Evolutionary conservation across 306 rosid genomes (phyloP).

Genomic region (Glycine soja): DNA sequence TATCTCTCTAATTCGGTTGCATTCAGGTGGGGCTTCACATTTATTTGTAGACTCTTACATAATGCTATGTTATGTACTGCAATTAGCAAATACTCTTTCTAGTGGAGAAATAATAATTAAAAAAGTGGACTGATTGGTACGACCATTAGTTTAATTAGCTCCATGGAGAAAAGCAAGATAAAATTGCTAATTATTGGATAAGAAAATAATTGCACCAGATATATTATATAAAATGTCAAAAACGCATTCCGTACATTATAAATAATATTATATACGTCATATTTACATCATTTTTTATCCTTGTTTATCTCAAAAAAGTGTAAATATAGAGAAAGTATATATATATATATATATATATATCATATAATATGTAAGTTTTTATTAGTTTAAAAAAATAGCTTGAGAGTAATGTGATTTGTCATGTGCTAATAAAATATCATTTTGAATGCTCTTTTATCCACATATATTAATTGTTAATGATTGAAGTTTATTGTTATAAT

Average conservation of each 20-base stretch:
- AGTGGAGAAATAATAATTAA: constrained; percentile 33
- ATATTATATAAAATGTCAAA: background rate
- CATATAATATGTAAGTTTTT: no score
- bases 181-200: constrained; percentile 47
- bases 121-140: constrained; percentile 24
- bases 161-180: background rate
- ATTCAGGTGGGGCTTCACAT: constrained; percentile 26
- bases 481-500: no score
- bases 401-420: background rate
- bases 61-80: constrained; percentile 3
- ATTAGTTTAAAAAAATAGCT: background rate
- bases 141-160: constrained; percentile 23
- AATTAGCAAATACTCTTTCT: constrained; percentile 27
- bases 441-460: no score
- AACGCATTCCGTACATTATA: background rate
- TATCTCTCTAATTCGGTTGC: background rate
- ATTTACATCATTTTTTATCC: background rate
- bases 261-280: background rate
- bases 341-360: no score
- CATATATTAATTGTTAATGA: no score
- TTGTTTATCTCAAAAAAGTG: background rate
- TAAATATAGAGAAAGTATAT: background rate
- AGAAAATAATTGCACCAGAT: constrained; percentile 38
- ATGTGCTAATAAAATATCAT: background rate
- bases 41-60: constrained; percentile 48